Evolutionary conservation across 345 rosid genomes (phyloP), one percentile per base, ranked within the genome.

Genomic region (Diplotaxis tenuifolia): DNA sequence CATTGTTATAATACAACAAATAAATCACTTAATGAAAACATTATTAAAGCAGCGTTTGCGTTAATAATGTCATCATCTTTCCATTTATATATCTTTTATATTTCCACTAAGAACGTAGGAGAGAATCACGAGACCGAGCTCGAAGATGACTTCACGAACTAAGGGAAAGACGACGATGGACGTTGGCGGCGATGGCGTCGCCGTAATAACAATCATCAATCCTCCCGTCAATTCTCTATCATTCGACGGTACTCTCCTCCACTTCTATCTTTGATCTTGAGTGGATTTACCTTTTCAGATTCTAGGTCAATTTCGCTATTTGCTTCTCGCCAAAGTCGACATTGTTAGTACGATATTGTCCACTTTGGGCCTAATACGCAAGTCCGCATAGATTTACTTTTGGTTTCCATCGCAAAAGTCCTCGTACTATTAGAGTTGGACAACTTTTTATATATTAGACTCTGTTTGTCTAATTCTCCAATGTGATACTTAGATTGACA

Each of bases 171-270:
- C 97, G 19, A 70, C 74, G 27, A 57, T 94, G 71, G 91, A 94
- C 55, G 97, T 94, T 2, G 96, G 97, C 53, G 79, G 81, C 75
- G 95, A 89, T 75, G 96, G 96, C 19, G 96, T 94, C 66, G 98
- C 98, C 68, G 49, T 94, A 75, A 80, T 94, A 65, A 91, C 97
- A 53, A 72, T 94, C 85, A 76, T 89, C 82, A 83, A 91, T 34
- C 97, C 96, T 75, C 96, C 98, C 5, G 95, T 94, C 74, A 94
- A 94, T 80, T 83, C 98, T 49, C 97, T 94, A 34, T 88, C 96
- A 0, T 77, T 79, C 10, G 95, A 94, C 72, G 92, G 98, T 93
- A 83, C 23, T 21, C 5, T 47, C 73, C 4, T 47, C 53, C 50
- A 47, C 7, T 28, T 45, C 22, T 1, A 14, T 14, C 15, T 40